These are phyloP conservation scores for Penicillium cinerascens DNA, from an alignment of 495 filamentous ascomycete genomes.

Conservation along the genomic window DNA sequence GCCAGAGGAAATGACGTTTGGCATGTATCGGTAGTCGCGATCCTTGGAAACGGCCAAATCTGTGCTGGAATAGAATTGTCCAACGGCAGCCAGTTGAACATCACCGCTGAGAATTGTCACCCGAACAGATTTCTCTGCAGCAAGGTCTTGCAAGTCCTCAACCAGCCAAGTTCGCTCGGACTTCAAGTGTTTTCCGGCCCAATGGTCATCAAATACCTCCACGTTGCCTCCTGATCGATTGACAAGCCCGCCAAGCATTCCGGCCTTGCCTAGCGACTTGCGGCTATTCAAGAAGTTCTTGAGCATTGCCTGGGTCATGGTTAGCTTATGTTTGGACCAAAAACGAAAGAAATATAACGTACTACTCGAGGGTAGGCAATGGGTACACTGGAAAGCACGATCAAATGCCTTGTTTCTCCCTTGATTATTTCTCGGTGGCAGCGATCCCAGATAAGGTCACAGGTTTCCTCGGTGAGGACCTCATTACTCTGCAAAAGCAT, in stretches of 20 bases:
- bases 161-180: constrained; percentile 80
- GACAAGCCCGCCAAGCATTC: constrained; percentile 74
- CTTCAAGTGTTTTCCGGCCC: constrained; percentile 95
- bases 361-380: constrained; percentile 92
- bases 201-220: constrained; percentile 95
- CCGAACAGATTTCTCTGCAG: constrained; percentile 86
- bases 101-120: constrained; percentile 59
- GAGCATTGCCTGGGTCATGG: constrained; percentile 52
- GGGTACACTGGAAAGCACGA: constrained; percentile 80
- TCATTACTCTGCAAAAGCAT: constrained; percentile 55
- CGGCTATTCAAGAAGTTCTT: constrained; percentile 76
- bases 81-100: constrained; percentile 88
- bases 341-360: constrained; percentile 34
- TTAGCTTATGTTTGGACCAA: constrained; percentile 2
- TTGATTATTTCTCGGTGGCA: constrained; percentile 74
- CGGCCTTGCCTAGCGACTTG: constrained; percentile 80
- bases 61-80: constrained; percentile 90
- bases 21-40: constrained; percentile 91
- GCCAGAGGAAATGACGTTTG: constrained; percentile 82
- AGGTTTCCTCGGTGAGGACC: constrained; percentile 76
- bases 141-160: constrained; percentile 84
- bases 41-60: constrained; percentile 74
- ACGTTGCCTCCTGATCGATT: constrained; percentile 91
- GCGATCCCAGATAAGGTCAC: constrained; percentile 79
- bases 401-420: constrained; percentile 82